phyloP scores from a whole-genome alignment of 345 rosid genomes.

The Euphorbia lathyris region DNA sequence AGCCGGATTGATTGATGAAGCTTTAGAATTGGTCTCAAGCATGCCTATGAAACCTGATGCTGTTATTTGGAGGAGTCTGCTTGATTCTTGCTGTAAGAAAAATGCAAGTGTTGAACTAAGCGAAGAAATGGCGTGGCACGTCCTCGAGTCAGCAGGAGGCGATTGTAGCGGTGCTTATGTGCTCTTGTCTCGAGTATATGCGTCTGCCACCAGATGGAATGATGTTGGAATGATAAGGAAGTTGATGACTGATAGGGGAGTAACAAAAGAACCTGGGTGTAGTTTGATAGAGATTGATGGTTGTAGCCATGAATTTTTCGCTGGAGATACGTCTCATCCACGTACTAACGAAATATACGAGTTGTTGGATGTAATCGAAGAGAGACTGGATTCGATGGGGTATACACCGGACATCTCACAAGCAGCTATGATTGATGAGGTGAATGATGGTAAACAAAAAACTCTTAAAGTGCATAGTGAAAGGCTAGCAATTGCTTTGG shows the following conservation, averaged over 20 bases:
- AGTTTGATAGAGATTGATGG: slow-evolving; percentile 76
- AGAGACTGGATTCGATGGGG: slow-evolving; percentile 40
- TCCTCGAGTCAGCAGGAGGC: slow-evolving; percentile 44
- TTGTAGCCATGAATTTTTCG: slow-evolving; percentile 63
- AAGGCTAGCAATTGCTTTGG: slow-evolving; percentile 77
- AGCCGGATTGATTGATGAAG: slow-evolving; percentile 66
- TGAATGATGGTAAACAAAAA: slow-evolving; percentile 37
- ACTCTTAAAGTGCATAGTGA: slow-evolving; percentile 69
- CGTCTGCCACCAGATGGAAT: slow-evolving; percentile 70
- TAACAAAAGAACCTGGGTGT: slow-evolving; percentile 80
- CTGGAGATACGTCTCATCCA: slow-evolving; percentile 81
- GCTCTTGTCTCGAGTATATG: slow-evolving; percentile 68
- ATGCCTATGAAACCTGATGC: slow-evolving; percentile 78
- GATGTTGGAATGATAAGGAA: slow-evolving; percentile 68
- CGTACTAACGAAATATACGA: slow-evolving; percentile 51
- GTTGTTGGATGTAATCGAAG: slow-evolving; percentile 51
- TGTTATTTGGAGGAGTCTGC: slow-evolving; percentile 87
- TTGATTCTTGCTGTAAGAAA: slow-evolving; percentile 69
- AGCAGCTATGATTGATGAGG: slow-evolving; percentile 43
- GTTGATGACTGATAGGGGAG: slow-evolving; percentile 61
- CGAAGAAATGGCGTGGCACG: slow-evolving; percentile 55
- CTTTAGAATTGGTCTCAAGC: slow-evolving; percentile 48
- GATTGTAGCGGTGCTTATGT: slow-evolving; percentile 60
- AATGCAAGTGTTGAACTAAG: slow-evolving; percentile 58
- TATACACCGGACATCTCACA: slow-evolving; percentile 40